phyloP scores from a whole-genome alignment of 257 asterid genomes.

The Primulina huaijiensis region DNA sequence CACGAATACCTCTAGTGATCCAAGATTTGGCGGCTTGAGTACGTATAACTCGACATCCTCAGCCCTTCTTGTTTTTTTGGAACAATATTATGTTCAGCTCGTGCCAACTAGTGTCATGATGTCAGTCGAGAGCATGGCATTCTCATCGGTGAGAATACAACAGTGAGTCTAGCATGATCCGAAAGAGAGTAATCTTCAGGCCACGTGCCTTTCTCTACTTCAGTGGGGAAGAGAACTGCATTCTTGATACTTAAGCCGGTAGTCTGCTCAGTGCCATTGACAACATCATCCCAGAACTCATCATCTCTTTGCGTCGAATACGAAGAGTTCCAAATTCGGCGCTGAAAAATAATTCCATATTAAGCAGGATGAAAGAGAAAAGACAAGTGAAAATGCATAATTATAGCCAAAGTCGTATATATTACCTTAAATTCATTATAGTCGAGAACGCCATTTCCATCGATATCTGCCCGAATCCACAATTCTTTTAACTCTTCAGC shows the following conservation, averaged over 20 bases:
- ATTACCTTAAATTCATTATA: conserved; percentile 80
- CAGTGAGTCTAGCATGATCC: conserved; percentile 94
- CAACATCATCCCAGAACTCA: conserved; percentile 31
- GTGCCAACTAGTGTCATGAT: conserved; percentile 23
- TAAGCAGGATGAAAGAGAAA: background rate
- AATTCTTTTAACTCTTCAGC: conserved; percentile 71
- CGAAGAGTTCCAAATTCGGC: conserved; percentile 71
- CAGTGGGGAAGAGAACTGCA: conserved; percentile 91
- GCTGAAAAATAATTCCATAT: conserved; percentile 35
- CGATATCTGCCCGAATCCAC: conserved; percentile 86
- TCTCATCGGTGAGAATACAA: conserved; percentile 80
- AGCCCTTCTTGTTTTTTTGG: background rate
- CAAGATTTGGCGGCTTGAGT: background rate
- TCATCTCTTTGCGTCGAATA: conserved; percentile 51
- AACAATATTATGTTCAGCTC: background rate
- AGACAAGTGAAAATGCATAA: background rate
- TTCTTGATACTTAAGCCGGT: conserved; percentile 87
- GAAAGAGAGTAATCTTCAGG: conserved; percentile 93
- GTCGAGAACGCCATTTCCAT: conserved; percentile 82
- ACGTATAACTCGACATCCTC: background rate
- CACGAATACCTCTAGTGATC: background rate
- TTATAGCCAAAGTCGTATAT: too few species aligned
- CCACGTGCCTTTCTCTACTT: conserved; percentile 95
- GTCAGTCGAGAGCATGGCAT: conserved; percentile 77
- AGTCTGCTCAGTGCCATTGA: conserved; percentile 59